Conservation (phyloP, 148 eudicot genomes). For the Pharnaceum exiguum region DNA sequence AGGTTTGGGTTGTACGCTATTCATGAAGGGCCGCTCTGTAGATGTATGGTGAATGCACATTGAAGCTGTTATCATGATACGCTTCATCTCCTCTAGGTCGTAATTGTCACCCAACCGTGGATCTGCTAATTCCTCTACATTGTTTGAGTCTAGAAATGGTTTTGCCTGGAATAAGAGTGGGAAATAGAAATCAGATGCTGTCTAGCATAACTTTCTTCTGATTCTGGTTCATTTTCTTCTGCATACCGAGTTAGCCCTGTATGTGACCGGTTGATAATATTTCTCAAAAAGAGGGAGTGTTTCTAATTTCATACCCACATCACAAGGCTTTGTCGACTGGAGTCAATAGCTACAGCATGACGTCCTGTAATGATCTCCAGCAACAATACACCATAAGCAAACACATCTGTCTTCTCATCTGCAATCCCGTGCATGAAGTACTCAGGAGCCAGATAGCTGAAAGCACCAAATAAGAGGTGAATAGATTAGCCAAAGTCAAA, state of each 20-base stretch:
- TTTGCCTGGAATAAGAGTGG: too few species aligned
- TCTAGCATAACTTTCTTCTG: too few species aligned
- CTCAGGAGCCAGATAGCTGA: constrained; percentile 85
- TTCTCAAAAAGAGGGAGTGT: neutral
- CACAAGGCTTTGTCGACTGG: constrained; percentile 75
- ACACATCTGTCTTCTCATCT: constrained; percentile 88
- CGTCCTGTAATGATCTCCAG: constrained; percentile 94
- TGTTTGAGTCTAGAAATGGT: constrained; percentile 56
- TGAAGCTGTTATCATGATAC: constrained; percentile 61
- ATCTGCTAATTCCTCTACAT: constrained; percentile 65
- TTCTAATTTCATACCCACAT: constrained; percentile 66
- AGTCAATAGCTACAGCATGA: constrained; percentile 79
- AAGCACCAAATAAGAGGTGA: neutral
- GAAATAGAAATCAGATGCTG: too few species aligned
- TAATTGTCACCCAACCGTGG: constrained; percentile 56
- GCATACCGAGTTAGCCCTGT: neutral
- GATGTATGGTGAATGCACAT: constrained; percentile 79
- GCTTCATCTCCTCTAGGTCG: constrained; percentile 47
- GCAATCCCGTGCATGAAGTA: constrained; percentile 92
- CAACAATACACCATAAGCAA: constrained; percentile 85
- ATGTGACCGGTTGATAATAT: neutral
- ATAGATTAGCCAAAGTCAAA: neutral
- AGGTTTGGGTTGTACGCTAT: constrained; percentile 28
- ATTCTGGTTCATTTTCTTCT: neutral
- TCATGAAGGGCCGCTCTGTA: constrained; percentile 68